Evolutionary conservation across 2,329 filamentous ascomycete genomes (phyloP).

Genomic region (Alternaria sp.): DNA sequence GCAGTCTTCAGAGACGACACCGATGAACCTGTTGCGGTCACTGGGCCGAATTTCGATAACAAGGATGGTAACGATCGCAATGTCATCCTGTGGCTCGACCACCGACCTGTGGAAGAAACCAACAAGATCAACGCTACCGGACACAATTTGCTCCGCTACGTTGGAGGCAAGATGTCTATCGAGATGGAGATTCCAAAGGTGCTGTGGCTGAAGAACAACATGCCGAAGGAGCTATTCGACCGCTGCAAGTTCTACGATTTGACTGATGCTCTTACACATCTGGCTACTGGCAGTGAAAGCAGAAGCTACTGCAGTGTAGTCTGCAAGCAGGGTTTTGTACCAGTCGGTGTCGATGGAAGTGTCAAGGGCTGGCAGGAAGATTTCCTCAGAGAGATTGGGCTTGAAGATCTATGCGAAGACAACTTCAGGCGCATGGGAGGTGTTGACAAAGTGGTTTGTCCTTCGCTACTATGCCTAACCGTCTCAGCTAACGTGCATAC

Average conservation of each 20-base stretch:
- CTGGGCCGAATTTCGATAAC: conserved; percentile 81
- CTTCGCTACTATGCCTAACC: conserved; percentile 27
- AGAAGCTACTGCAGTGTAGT: conserved; percentile 95
- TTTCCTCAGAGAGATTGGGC: conserved; percentile 84
- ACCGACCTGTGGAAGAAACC: conserved; percentile 89
- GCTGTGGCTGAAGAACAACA: conserved; percentile 97
- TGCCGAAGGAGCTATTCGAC: conserved; percentile 88
- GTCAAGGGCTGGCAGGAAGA: conserved; percentile 99
- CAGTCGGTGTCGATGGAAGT: conserved; percentile 95
- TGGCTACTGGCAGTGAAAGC: conserved; percentile 91
- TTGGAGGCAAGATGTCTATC: conserved; percentile 97
- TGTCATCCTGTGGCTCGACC: conserved; percentile 96
- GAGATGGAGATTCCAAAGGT: conserved; percentile 99
- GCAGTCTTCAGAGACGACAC: conserved; percentile 89
- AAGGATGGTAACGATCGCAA: conserved; percentile 86
- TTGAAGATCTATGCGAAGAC: conserved; percentile 83
- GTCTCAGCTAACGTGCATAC: conserved; percentile 44
- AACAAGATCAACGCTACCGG: conserved; percentile 90
- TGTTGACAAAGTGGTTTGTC: conserved; percentile 89
- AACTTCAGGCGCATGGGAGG: conserved; percentile 94
- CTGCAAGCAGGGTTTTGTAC: conserved; percentile 96
- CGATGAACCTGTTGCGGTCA: conserved; percentile 89
- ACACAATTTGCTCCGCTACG: conserved; percentile 93
- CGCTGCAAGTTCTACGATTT: conserved; percentile 98
- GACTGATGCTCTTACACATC: conserved; percentile 88